Evolutionary conservation across 2,329 filamentous ascomycete genomes (phyloP).

Genomic region (Teratosphaeriaceae sp.): DNA sequence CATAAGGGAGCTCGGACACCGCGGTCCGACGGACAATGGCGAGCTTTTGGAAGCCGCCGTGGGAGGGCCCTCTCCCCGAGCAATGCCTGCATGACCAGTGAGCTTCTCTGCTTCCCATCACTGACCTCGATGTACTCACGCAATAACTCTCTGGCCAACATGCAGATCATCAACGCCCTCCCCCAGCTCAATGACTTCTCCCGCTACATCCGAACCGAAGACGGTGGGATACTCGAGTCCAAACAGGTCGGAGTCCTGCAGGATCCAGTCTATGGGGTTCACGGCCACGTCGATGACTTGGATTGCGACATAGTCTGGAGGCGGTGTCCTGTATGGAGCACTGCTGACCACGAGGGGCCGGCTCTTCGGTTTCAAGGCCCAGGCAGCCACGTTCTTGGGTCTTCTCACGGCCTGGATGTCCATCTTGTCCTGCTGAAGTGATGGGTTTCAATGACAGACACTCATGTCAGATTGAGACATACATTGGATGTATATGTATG

Average conservation of each 20-base stretch:
- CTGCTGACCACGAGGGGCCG: constrained; percentile 25
- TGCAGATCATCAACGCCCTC: constrained; percentile 39
- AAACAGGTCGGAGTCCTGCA: constrained; percentile 27
- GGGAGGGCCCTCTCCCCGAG: constrained; percentile 6
- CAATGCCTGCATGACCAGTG: constrained; percentile 11
- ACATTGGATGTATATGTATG: too few species aligned
- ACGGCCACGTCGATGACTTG: constrained; percentile 35
- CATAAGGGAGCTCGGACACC: constrained; percentile 34
- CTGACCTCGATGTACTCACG: constrained; percentile 15
- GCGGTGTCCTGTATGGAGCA: constrained; percentile 32
- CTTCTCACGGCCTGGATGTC: not conserved
- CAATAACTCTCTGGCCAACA: constrained; percentile 41
- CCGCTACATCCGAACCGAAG: constrained; percentile 39
- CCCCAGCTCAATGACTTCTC: constrained; percentile 42
- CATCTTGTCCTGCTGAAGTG: constrained; percentile 4
- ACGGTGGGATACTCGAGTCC: constrained; percentile 30
- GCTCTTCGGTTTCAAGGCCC: constrained; percentile 9
- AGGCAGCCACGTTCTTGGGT: constrained; percentile 29
- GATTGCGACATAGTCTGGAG: constrained; percentile 32
- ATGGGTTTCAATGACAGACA: too few species aligned
- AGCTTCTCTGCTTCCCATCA: constrained; percentile 9
- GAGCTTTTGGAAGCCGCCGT: constrained; percentile 29
- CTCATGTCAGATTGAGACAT: too few species aligned
- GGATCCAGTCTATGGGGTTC: constrained; percentile 38
- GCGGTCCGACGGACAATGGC: constrained; percentile 26